Evolutionary conservation across 495 filamentous ascomycete genomes (phyloP), one percentile per base, ranked within the genome.

Genomic region (Echria macrotheca): DNA sequence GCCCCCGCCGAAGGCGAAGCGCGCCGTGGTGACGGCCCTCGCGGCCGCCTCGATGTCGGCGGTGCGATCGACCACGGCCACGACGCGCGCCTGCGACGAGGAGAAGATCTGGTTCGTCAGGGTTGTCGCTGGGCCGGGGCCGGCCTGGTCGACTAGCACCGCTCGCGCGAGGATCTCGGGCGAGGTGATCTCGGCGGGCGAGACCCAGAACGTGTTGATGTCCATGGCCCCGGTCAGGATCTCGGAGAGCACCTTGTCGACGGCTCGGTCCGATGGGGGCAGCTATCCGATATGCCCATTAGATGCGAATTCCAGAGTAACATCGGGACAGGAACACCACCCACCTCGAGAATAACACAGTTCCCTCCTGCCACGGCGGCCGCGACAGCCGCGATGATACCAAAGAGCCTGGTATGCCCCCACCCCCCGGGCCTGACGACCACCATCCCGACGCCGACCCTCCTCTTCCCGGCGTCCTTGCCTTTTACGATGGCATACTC

Each of bases 41-140:
- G 76, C 76, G 2, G 78, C 76, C 10, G 54, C 56, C 12, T 63
- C 39, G 5, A 80, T 40, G 41, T 78, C 62, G 9, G 72, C 75
- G 1, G 74, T 73, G 18, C 76, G 70, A 54, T 79, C 77, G 5
- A 81, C 76, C 10, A 81, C 50, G 1, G 76, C 78, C 5, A 80
- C 57, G 0, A 63, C 68, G 24, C 66, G 56, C 1, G 63, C 47
- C 2, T 39, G 44, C 5, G 63, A 47, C 1, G 71, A 70, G 3
- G 66, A 55, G 4, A 73, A 50, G 1, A 62, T 52, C 5, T 49
- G 53, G 9, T 40, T 36, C 26, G 38, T 28, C 14, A 29, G 29
- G 5, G 12, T 25, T 4, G 23, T 9, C 11, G 32, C 9, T 35
- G n/a, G 9, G 17, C 35, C 21, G n/a, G 26, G 12, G 3, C 40